Base-by-base conservation (phyloP, 768 basidiomycete species). In the Lentinus brumalis region DNA sequence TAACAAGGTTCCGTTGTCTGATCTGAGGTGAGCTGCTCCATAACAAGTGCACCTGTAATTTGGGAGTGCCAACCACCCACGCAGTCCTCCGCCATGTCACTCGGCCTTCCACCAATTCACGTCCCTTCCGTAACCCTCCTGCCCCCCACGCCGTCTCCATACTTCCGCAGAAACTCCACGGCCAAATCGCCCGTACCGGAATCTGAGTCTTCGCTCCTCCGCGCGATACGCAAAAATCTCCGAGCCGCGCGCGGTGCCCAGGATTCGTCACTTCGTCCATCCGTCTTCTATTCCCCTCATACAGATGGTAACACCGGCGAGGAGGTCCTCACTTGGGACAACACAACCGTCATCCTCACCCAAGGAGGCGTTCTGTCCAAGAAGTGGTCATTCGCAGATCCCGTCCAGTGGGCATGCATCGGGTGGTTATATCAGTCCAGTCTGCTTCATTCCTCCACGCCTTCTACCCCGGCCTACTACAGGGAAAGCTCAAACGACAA, bases 391-490 rank as follows among this genome's bases (percentile, higher is more conserved):
- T 92, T 91, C 68, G 75, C 86, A 14, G 92, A 88, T 5, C 79
- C 81, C 1, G 83, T 94, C 38, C 91, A 91, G 66, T 91, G 82
- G 76, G 92, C 89, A 5, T 92, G 91, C 69, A 77, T 89, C n/a
- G 92, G 88, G 4, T 82, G 81, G 71, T 79, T 94, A 40, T 85
- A 88, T 66, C 85, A 87, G 66, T 71, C 78, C 7, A 74, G 73
- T 18, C 64, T 70, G 18, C 65, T 77, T n/a, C 59, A 64, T 41
- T 59, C 73, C 0, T 57, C 70, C 12, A 63, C 72, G 15, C 62
- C 69, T 15, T 59, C 69, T 47, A 63, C 67, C 29, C 64, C 74
- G 8, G 69, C 70, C 35, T 66, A 70, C 45, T 71, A 70, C 53
- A 67, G 71, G n/a, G 67, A 69, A n/a, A 67, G 74, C 16, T 49